Conservation (phyloP, 106 monocot genomes). For the Agapanthus africanus region DNA sequence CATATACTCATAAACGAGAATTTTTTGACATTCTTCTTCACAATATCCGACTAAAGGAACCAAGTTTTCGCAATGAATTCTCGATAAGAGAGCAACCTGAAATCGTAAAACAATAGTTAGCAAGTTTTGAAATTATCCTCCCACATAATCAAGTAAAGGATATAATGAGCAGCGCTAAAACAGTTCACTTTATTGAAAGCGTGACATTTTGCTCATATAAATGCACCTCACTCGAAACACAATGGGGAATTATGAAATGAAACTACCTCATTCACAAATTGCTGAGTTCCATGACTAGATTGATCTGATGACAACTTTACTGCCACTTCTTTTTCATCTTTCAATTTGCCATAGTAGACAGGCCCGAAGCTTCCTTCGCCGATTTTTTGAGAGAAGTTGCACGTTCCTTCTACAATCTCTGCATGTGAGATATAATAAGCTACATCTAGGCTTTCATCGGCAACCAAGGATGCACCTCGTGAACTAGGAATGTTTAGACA, state of each 20-base stretch:
- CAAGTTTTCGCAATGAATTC: slow-evolving; percentile 31
- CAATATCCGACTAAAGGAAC: slow-evolving; percentile 29
- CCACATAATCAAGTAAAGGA: neutral
- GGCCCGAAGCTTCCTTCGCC: slow-evolving; percentile 42
- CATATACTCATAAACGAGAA: slow-evolving; percentile 31
- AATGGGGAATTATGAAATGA: neutral
- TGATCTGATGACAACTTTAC: slow-evolving; percentile 33
- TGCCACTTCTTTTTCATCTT: slow-evolving; percentile 40
- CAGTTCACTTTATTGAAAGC: too few species aligned
- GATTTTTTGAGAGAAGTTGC: slow-evolving; percentile 25
- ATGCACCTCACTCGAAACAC: too few species aligned
- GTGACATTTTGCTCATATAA: too few species aligned
- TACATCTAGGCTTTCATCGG: slow-evolving; percentile 23
- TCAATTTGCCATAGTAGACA: too few species aligned
- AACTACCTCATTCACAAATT: slow-evolving; percentile 48
- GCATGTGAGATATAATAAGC: slow-evolving; percentile 17
- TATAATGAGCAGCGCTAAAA: neutral
- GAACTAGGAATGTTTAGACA: slow-evolving; percentile 25
- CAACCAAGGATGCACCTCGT: slow-evolving; percentile 23
- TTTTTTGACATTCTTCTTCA: slow-evolving; percentile 23
- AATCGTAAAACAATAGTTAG: neutral
- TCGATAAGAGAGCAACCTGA: slow-evolving; percentile 30
- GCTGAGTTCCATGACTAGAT: slow-evolving; percentile 35
- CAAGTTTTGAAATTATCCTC: neutral
- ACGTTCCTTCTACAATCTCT: slow-evolving; percentile 35